Conservation (phyloP, 345 rosid species). For the Toxicodendron radicans region DNA sequence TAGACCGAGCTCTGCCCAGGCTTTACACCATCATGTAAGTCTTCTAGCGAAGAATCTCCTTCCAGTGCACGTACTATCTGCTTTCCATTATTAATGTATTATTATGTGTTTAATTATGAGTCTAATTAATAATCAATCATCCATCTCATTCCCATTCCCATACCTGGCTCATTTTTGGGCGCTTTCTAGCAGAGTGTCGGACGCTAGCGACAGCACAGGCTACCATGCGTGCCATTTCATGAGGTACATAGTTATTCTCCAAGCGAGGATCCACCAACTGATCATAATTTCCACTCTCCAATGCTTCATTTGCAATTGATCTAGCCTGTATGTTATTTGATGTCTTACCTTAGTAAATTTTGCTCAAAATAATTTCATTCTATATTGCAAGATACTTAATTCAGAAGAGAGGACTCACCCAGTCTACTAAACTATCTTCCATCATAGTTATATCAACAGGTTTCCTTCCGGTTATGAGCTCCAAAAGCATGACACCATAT, state of each 20-base stretch:
- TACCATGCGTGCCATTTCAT: slow-evolving; percentile 74
- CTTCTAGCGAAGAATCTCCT: slow-evolving; percentile 84
- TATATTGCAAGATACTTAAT: not conserved
- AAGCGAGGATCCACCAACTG: slow-evolving; percentile 56
- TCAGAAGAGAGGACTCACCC: slow-evolving; percentile 49
- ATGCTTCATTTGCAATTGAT: slow-evolving; percentile 47
- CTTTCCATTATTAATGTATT: not conserved
- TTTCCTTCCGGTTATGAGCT: slow-evolving; percentile 73
- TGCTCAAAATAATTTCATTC: not conserved
- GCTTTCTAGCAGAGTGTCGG: slow-evolving; percentile 85
- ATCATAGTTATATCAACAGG: slow-evolving; percentile 64
- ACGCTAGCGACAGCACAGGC: slow-evolving; percentile 79
- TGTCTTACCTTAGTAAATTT: not conserved
- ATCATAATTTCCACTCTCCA: slow-evolving; percentile 56
- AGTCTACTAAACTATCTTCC: slow-evolving; percentile 94
- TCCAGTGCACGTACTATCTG: slow-evolving; percentile 88
- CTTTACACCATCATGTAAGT: slow-evolving; percentile 61
- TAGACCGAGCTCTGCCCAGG: slow-evolving; percentile 64
- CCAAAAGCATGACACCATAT: slow-evolving; percentile 88
- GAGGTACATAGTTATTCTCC: slow-evolving; percentile 55
- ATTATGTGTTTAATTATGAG: not conserved
- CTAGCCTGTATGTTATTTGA: slow-evolving; percentile 52
- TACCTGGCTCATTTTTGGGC: slow-evolving; percentile 98
- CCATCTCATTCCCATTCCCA: not conserved
- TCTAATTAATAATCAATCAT: no score